Evolutionary conservation across 2,329 filamentous ascomycete species (phyloP).

Genomic region (Penicillium janthinellum): DNA sequence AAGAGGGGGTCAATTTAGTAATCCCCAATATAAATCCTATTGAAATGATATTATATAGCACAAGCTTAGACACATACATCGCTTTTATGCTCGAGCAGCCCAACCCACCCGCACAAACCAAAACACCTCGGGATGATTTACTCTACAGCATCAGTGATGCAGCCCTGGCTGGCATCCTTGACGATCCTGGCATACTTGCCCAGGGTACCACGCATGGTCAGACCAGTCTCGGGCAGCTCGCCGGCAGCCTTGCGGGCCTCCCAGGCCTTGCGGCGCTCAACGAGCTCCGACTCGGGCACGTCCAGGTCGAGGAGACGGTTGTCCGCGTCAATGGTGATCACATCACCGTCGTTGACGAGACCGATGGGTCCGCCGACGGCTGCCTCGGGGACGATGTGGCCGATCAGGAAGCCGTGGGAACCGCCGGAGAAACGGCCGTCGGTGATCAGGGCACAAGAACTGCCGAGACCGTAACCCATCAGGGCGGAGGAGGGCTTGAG

Average conservation of each 20-base stretch:
- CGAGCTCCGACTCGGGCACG: constrained; percentile 66
- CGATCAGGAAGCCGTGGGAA: constrained; percentile 83
- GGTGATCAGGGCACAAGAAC: constrained; percentile 71
- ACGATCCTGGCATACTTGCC: constrained; percentile 66
- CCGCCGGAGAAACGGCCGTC: constrained; percentile 68
- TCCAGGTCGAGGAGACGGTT: constrained; percentile 67
- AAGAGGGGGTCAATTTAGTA: too few species aligned
- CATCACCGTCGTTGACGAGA: constrained; percentile 78
- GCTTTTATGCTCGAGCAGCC: constrained; percentile 23
- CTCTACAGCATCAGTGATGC: constrained; percentile 48
- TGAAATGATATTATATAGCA: constrained; percentile 28
- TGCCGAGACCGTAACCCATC: constrained; percentile 71
- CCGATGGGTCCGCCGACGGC: constrained; percentile 83
- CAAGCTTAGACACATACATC: constrained; percentile 22
- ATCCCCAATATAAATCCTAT: constrained; percentile 4
- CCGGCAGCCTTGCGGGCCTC: constrained; percentile 48
- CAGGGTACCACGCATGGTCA: constrained; percentile 65
- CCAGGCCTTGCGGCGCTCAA: constrained; percentile 61
- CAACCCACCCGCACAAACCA: constrained; percentile 15
- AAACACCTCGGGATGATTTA: constrained; percentile 21
- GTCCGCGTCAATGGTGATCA: constrained; percentile 80
- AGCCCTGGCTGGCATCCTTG: constrained; percentile 51
- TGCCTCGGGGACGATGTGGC: constrained; percentile 85
- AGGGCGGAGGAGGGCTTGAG: constrained; percentile 71
- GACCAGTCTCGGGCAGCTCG: constrained; percentile 53